Base-by-base conservation (phyloP, 208 protist species). In the Wallacemonas sp. region DNA sequence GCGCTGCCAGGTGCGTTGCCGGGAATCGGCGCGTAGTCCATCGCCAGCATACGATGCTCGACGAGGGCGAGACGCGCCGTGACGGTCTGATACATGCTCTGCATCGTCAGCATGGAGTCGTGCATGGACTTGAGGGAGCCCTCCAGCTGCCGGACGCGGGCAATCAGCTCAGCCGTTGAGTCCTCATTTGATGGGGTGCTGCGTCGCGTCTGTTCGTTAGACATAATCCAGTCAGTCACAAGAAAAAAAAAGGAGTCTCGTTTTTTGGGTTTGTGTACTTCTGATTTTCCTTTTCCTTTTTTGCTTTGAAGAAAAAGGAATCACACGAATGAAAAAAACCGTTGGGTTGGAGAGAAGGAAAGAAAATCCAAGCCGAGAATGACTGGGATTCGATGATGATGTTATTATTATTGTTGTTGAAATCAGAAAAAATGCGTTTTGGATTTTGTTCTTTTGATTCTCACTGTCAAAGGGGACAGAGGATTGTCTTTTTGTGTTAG, bases 11-110 rank as follows among this genome's bases (percentile, higher is more conserved):
- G 19, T 24, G 6, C 4, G 30, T 9, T 6, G 16, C 12, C 41
- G 55, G 52, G 52, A 19, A 58, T 39, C 11, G 52, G 52, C 52
- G 52, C 52, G 52, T 58, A 58, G 52, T 58, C 52, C 52, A 58
- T 43, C 2, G 34, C 52, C 12, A 58, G 26, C 52, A 39, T 41
- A 21, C 52, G 52, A 24, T 58, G 52, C 52, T 58, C 52, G 14
- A 58, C 52, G 19, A 38, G 29, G 3, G 52, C 52, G 30, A 58
- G 32, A n/a, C 52, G 52, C 11, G 52, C n/a, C 9, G n/a, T 29
- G 6, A 41, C n/a, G 32, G 16, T 24, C 9, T 34, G 26, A n/a
- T 58, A 58, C 52, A 39, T 27, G 32, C 30, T 14, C n/a, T 58
- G 52, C 26, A 58, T 3, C 12, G 26, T n/a, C 26, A 8, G 0